These are phyloP conservation scores for Pythium aquatile DNA, from an alignment of 352 stramenopile genomes.

Conservation along the genomic window DNA sequence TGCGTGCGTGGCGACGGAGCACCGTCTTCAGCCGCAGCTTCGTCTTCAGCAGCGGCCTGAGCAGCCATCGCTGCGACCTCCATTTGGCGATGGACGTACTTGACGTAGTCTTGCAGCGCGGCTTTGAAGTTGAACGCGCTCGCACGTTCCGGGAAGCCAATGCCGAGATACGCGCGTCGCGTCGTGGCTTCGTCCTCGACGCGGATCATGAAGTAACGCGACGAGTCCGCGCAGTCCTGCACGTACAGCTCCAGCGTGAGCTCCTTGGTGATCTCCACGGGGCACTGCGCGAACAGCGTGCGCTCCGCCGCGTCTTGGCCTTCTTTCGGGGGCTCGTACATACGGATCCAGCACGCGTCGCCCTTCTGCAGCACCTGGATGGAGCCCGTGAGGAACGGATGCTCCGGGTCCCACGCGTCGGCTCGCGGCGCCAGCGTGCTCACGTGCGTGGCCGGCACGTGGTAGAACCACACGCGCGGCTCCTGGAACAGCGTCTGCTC, in stretches of 20 bases:
- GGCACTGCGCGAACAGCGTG: constrained; percentile 78
- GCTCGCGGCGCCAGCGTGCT: constrained; percentile 71
- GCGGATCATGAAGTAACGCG: constrained; percentile 87
- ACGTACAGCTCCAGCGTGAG: constrained; percentile 71
- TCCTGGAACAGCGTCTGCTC: constrained; percentile 79
- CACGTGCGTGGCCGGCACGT: constrained; percentile 65
- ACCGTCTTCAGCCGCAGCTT: constrained; percentile 5
- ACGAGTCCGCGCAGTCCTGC: constrained; percentile 86
- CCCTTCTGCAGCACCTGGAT: constrained; percentile 68
- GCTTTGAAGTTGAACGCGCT: constrained; percentile 87
- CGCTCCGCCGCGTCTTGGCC: constrained; percentile 13
- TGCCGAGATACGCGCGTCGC: constrained; percentile 72
- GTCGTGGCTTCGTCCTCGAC: constrained; percentile 75
- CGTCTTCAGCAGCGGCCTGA: constrained; percentile 10
- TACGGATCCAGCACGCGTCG: constrained; percentile 68
- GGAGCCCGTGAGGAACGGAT: constrained; percentile 76
- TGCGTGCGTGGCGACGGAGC: constrained; percentile 33
- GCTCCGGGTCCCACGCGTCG: constrained; percentile 78
- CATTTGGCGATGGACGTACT: constrained; percentile 70
- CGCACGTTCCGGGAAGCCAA: constrained; percentile 76
- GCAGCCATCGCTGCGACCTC: constrained; percentile 34
- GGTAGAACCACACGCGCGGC: constrained; percentile 84
- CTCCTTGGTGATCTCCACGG: constrained; percentile 64
- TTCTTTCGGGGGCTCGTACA: constrained; percentile 62
- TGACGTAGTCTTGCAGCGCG: constrained; percentile 78